Evolutionary conservation across 192 early-diverging fungal genomes (phyloP), one percentile per base, ranked within the genome.

Genomic region (Paraglomus occultum): DNA sequence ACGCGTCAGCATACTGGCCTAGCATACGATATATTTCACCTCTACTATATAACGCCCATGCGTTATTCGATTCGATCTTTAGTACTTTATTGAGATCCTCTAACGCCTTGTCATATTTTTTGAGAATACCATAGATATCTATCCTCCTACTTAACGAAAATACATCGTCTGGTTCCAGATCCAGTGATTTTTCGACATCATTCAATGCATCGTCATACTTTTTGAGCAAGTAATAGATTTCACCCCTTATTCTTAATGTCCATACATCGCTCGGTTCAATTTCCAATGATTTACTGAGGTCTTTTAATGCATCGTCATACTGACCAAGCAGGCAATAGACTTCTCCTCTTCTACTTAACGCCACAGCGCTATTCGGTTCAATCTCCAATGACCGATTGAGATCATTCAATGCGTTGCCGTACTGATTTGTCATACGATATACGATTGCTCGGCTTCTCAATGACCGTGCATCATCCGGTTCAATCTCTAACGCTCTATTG

Each of bases 151-250:
- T n/a, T 17, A 70, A 43, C 6, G 67, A 53, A 39, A 70, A 70
- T 59, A 58, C 53, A 59, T 49, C 49, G 48, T 70, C 39, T 10
- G 43, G 67, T 39, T 51, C 42, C 12, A 47, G 49, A 6, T 58
- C 11, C 40, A 70, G 6, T 8, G 55, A 53, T 58, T 70, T 17
- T 9, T 70, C 54, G 9, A 70, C 22, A 70, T 70, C 67, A 49
- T 20, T 31, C 12, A 58, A 48, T 1, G 66, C 66, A 12, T 53
- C n/a, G n/a, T 67, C 51, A 44, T 44, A 46, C n/a, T 22, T 14
- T 31, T 39, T 31, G 22, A 67, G 48, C 55, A n/a, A 4, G 8
- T 31, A 43, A 8, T 47, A 67, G 18, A 54, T 52, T 44, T 67
- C 52, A 6, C 66, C 51, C 8, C 66, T 50, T 31, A 47, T 47